Percentiles rank a stretch among this genome's conserved stretches.
phyloP scores from a whole-genome alignment of 148 eudicot species.

The Talinum fruticosum region DNA sequence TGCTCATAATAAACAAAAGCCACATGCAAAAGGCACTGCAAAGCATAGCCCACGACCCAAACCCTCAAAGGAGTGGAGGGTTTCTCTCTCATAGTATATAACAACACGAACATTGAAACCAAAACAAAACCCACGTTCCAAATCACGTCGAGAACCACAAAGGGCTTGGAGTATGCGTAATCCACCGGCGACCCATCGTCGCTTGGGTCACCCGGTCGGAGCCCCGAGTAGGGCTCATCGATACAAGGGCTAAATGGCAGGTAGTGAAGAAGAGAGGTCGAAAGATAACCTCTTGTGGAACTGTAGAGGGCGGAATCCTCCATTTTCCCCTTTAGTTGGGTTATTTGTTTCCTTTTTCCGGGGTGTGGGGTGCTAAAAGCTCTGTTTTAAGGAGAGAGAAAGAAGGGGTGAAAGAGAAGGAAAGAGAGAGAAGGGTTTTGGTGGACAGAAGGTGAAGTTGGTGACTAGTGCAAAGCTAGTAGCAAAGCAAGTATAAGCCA shows the following conservation, averaged over 20 bases:
- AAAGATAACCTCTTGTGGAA: slow-evolving; percentile 27
- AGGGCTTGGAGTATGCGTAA: slow-evolving; percentile 41
- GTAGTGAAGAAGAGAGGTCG: slow-evolving; percentile 18
- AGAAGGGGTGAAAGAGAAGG: not conserved
- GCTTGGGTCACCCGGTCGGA: slow-evolving; percentile 25
- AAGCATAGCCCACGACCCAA: slow-evolving; percentile 63
- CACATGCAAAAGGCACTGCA: slow-evolving; percentile 66
- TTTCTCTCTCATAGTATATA: slow-evolving; percentile 42
- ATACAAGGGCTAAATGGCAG: slow-evolving; percentile 17
- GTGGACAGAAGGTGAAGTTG: not conserved
- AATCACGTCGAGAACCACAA: slow-evolving; percentile 51
- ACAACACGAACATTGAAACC: slow-evolving; percentile 47
- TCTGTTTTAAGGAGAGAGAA: not conserved
- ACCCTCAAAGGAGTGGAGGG: slow-evolving; percentile 60
- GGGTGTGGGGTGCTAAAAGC: not conserved
- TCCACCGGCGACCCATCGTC: slow-evolving; percentile 24
- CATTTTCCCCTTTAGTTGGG: slow-evolving; percentile 2
- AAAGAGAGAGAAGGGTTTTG: not conserved
- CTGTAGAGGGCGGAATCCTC: slow-evolving; percentile 13
- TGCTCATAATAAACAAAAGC: slow-evolving; percentile 47
- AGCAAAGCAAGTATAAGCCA: not conserved
- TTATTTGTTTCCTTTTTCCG: not conserved
- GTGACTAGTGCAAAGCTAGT: not conserved
- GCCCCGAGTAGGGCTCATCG: slow-evolving; percentile 23
- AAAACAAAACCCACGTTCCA: slow-evolving; percentile 67